These are phyloP conservation scores for Spinellus fusiger DNA, from an alignment of 192 early-diverging fungal genomes.

Conservation along the genomic window DNA sequence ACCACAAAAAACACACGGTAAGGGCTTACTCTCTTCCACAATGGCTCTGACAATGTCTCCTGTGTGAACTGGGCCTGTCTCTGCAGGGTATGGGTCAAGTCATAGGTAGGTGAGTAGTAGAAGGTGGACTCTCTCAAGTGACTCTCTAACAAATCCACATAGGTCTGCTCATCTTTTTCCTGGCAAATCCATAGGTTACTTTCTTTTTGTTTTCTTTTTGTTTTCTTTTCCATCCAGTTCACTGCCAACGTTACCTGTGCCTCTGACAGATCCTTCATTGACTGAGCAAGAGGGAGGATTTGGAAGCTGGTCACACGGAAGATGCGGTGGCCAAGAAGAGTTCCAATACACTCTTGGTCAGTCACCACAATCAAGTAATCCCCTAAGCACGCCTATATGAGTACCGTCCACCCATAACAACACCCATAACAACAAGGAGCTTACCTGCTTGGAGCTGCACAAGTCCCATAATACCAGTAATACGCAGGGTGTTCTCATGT, in stretches of 20 bases:
- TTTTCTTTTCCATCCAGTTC: neutral
- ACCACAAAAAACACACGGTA: neutral
- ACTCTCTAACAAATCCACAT: conserved; percentile 40
- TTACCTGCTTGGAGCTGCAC: conserved; percentile 63
- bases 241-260: conserved; percentile 33
- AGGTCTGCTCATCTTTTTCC: conserved; percentile 41
- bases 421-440: neutral
- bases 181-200: conserved; percentile 11
- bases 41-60: conserved; percentile 20
- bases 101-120: conserved; percentile 84
- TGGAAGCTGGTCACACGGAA: conserved; percentile 57
- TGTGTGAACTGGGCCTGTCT: conserved; percentile 50
- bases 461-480: conserved; percentile 71
- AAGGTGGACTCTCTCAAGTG: conserved; percentile 42
- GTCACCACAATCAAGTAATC: conserved; percentile 75
- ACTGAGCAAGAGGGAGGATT: conserved; percentile 45
- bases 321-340: conserved; percentile 52
- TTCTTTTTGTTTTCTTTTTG: neutral
- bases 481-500: conserved; percentile 47
- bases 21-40: conserved; percentile 50
- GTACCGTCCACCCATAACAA: neutral
- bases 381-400: conserved; percentile 37
- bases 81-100: conserved; percentile 83
- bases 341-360: conserved; percentile 54
- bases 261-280: conserved; percentile 27